Evolutionary conservation across 169 alveolate genomes (phyloP).

Genomic region (Cryptosporidium sp.): DNA sequence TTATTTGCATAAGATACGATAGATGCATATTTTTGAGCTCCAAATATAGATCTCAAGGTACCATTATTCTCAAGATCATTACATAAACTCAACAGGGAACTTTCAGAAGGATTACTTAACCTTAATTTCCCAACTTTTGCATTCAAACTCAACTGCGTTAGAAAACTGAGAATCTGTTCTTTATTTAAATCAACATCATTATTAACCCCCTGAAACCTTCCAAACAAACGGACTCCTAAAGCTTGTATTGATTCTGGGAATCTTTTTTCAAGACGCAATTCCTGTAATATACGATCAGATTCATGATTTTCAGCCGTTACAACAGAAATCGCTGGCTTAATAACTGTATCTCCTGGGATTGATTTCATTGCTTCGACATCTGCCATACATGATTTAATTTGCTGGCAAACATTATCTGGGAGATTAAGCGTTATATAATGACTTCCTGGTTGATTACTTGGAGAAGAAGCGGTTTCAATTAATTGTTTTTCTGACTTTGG

Average conservation of each 20-base stretch:
- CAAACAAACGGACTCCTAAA: slow-evolving; percentile 27
- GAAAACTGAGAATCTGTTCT: slow-evolving; percentile 3
- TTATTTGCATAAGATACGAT: slow-evolving; percentile 31
- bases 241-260: slow-evolving; percentile 24
- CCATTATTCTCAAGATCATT: slow-evolving; percentile 8
- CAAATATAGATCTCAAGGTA: slow-evolving; percentile 7
- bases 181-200: neutral
- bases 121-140: neutral
- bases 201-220: slow-evolving; percentile 58
- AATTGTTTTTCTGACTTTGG: slow-evolving; percentile 5
- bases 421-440: neutral
- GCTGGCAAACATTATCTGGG: neutral
- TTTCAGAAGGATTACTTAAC: slow-evolving; percentile 26
- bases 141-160: neutral
- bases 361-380: slow-evolving; percentile 48
- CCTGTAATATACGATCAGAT: slow-evolving; percentile 26
- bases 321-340: slow-evolving; percentile 64
- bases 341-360: slow-evolving; percentile 54
- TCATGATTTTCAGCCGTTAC: slow-evolving; percentile 73
- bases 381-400: slow-evolving; percentile 39
- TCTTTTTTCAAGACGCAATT: neutral
- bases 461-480: neutral
- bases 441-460: neutral
- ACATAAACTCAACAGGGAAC: slow-evolving; percentile 1
- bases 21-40: slow-evolving; percentile 8